Evolutionary conservation across 352 stramenopile genomes (phyloP), one percentile per base, ranked within the genome.

Genomic region (Globisporangium paroecandrum): DNA sequence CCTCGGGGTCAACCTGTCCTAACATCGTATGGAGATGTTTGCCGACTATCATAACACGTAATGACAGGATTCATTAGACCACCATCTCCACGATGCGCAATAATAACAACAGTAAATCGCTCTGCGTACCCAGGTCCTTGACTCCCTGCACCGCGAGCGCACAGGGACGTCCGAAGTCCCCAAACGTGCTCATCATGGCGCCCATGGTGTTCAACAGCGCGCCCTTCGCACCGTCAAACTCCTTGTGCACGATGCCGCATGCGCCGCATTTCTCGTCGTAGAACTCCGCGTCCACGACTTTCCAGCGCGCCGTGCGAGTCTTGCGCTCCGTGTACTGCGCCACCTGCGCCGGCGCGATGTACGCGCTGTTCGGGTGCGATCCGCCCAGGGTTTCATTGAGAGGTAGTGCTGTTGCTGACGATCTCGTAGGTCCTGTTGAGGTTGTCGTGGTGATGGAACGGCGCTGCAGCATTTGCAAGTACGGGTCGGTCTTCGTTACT

Each of bases 181-280:
- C 87, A 69, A 94, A 95, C 15, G 85, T 94, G 64, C 78, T 90
- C 81, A 95, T 92, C 84, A 95, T 95, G 9, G 82, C 75, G 27
- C 79, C 83, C 59, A 95, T 87, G 6, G 85, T 91, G 46, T 77
- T 73, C 58, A 89, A 53, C 20, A 93, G 69, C 58, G 83, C 59
- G 20, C 78, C 74, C 57, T 72, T 75, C 53, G 77, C 76, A 49
- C 76, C 85, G 36, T 78, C 82, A 27, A 78, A 75, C 27, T 29
- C 62, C 5, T 65, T 64, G 69, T 94, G 87, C 29, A 76, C 83
- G 27, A 73, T 63, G 1, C 84, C 83, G 60, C 87, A 95, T 0
- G 69, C 76, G 29, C 38, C 32, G 64, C 87, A 94, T 10, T 73
- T 58, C 13, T 82, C 58, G 18, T 87, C 81, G 69, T 84, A 89